Conservation (phyloP, 306 rosid genomes). For the Aeschynomene evenia region DNA sequence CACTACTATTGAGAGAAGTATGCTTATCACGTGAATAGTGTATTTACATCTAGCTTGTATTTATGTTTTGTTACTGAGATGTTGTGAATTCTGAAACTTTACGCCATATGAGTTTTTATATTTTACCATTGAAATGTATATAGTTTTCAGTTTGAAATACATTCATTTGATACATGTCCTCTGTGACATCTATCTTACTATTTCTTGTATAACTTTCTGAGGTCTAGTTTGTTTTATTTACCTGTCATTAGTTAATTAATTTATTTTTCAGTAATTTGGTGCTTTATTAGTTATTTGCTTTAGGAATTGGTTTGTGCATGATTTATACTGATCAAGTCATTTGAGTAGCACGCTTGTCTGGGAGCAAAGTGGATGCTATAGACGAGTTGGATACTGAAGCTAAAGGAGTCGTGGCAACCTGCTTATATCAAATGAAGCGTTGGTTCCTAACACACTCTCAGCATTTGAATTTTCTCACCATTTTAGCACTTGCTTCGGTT, state of each 20-base stretch:
- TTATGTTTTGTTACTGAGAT: not conserved
- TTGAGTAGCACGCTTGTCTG: conserved; percentile 66
- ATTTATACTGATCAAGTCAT: conserved; percentile 22
- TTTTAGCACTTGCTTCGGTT: conserved; percentile 89
- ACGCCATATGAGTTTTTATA: not conserved
- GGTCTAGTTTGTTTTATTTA: not conserved
- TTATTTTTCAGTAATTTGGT: not conserved
- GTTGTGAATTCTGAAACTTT: conserved; percentile 13
- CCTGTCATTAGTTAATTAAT: not conserved
- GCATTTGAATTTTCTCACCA: conserved; percentile 66
- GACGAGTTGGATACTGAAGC: conserved; percentile 64
- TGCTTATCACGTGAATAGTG: conserved; percentile 1
- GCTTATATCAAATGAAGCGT: conserved; percentile 47
- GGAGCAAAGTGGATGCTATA: conserved; percentile 51
- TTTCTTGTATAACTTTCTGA: not conserved
- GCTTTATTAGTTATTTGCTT: not conserved
- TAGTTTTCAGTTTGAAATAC: not conserved
- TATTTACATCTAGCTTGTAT: conserved; percentile 3
- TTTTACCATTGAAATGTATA: not conserved
- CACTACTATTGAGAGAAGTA: not conserved
- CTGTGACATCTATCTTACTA: not conserved
- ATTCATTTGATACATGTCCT: conserved; percentile 1
- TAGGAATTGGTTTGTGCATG: conserved; percentile 12
- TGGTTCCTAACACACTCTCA: conserved; percentile 73
- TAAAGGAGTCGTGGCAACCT: conserved; percentile 47